Evolutionary conservation across 768 basidiomycete genomes (phyloP).

Genomic region (Phaffia tasmanica): DNA sequence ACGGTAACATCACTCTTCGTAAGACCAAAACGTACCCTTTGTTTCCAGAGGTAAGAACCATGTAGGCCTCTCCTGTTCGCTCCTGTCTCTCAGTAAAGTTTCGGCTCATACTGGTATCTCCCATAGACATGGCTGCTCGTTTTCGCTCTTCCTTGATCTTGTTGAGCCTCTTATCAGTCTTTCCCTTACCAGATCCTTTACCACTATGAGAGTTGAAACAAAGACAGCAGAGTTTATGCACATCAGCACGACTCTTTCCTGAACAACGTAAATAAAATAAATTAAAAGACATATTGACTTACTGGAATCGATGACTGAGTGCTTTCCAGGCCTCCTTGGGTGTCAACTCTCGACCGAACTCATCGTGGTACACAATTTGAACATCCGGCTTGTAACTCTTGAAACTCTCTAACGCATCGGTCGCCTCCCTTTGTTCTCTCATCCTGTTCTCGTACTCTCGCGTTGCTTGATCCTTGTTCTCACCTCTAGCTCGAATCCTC

Average conservation of each 20-base stretch:
- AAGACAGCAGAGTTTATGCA: neutral
- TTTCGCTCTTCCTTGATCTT: constrained; percentile 97
- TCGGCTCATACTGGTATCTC: constrained; percentile 90
- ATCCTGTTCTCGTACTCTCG: constrained; percentile 88
- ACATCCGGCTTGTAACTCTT: constrained; percentile 94
- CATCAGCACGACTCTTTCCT: no score
- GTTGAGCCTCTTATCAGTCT: constrained; percentile 91
- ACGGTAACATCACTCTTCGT: no score
- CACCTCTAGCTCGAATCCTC: constrained; percentile 53
- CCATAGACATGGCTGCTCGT: constrained; percentile 81
- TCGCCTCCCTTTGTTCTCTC: constrained; percentile 82
- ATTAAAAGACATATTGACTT: constrained; percentile 24
- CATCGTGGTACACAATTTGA: constrained; percentile 92
- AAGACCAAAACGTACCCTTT: constrained; percentile 15
- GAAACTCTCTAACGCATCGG: constrained; percentile 67
- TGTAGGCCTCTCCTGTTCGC: constrained; percentile 90
- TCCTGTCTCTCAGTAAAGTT: constrained; percentile 90
- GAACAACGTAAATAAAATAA: neutral
- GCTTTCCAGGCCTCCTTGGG: constrained; percentile 99
- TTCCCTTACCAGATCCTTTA: constrained; percentile 90
- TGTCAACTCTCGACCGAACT: constrained; percentile 75
- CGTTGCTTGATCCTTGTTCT: constrained; percentile 79
- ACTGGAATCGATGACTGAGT: constrained; percentile 90
- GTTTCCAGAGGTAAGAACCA: constrained; percentile 54
- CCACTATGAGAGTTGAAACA: constrained; percentile 41